Percentiles rank a stretch among this genome's conserved stretches.
Evolutionary conservation across 1,284 basidiomycete genomes (phyloP).

Genomic region (Marasmius oreades): DNA sequence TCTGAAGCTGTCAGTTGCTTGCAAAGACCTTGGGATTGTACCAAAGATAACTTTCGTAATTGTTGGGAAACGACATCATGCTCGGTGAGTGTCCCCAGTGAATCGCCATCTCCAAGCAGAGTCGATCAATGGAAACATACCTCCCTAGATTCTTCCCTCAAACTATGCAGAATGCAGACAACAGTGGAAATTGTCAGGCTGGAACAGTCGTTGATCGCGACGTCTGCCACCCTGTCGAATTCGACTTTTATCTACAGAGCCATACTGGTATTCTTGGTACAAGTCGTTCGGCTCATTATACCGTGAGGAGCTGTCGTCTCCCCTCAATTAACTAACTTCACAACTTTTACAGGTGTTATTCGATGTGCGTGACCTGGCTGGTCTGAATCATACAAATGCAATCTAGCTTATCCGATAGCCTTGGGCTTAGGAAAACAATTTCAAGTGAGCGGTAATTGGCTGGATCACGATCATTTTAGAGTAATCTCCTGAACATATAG

Average conservation of each 20-base stretch:
- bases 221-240: constrained; percentile 4
- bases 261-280: constrained; percentile 33
- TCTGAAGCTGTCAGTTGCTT: constrained; percentile 44
- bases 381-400: neutral
- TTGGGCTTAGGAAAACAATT: neutral
- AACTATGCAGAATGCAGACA: constrained; percentile 46
- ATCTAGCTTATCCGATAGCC: neutral
- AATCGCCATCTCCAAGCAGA: neutral
- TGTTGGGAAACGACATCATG: constrained; percentile 76
- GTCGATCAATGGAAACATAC: neutral
- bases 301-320: constrained; percentile 15
- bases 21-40: constrained; percentile 46
- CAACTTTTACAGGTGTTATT: neutral
- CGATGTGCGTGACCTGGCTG: neutral
- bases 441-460: neutral
- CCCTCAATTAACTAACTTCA: neutral
- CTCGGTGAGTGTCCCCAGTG: constrained; percentile 39
- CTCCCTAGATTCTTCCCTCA: constrained; percentile 9
- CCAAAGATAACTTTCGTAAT: constrained; percentile 72
- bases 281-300: constrained; percentile 47
- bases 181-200: constrained; percentile 69
- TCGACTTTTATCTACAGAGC: constrained; percentile 45
- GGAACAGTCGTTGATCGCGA: constrained; percentile 71
- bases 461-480: neutral
- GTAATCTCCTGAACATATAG: neutral